These are phyloP conservation scores for Lecanosticta acicola DNA, from an alignment of 2,329 filamentous ascomycete species.

Conservation along the genomic window DNA sequence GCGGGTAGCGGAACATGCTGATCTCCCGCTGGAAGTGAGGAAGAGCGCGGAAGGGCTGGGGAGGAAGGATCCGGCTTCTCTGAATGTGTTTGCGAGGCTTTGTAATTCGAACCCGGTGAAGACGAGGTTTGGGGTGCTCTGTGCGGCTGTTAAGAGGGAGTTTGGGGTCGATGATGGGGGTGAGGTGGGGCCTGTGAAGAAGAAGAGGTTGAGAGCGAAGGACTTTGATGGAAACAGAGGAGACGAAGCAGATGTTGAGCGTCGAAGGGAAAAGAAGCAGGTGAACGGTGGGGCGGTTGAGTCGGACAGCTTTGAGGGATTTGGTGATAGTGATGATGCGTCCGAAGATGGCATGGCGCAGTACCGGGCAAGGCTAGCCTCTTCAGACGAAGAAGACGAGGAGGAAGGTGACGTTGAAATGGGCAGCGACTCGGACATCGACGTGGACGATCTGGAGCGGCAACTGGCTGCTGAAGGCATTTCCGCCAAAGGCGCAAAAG, in stretches of 20 bases:
- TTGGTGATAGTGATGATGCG: conserved; percentile 11
- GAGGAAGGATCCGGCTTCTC: conserved; percentile 41
- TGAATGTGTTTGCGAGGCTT: conserved; percentile 55
- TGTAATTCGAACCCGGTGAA: conserved; percentile 57
- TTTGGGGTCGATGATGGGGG: conserved; percentile 29
- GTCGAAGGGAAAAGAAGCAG: not conserved
- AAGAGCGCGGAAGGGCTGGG: conserved; percentile 13
- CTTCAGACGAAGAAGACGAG: conserved; percentile 31
- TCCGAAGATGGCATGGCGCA: conserved; percentile 34
- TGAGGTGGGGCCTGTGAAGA: conserved; percentile 15
- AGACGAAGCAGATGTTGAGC: conserved; percentile 11
- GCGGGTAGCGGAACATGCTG: conserved; percentile 47
- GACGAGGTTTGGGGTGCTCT: conserved; percentile 46
- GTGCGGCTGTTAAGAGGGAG: conserved; percentile 38
- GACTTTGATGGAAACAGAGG: conserved; percentile 19
- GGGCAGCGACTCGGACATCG: conserved; percentile 20
- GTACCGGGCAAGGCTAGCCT: conserved; percentile 38
- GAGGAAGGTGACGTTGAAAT: conserved; percentile 16
- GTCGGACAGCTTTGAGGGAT: conserved; percentile 3
- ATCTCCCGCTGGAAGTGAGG: conserved; percentile 40
- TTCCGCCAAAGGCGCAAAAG: conserved; percentile 2
- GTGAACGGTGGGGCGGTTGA: not conserved
- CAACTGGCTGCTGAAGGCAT: conserved; percentile 24
- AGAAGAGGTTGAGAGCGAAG: conserved; percentile 27
- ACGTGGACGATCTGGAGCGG: conserved; percentile 25